phyloP scores from a whole-genome alignment of 345 rosid genomes.

The Erysimum cheiranthoides region DNA sequence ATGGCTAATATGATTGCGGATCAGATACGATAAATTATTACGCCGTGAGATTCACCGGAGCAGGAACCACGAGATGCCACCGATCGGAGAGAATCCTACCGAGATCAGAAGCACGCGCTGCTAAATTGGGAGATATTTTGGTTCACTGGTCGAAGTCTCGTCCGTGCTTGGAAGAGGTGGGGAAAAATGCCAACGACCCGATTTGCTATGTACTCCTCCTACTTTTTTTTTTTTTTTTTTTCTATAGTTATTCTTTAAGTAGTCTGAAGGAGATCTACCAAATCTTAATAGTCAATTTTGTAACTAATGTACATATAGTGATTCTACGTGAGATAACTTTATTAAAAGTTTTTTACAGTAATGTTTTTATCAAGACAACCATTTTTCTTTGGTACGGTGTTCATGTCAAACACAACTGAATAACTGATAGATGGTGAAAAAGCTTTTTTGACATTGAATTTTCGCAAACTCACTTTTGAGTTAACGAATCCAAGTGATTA shows the following conservation, averaged over 20 bases:
- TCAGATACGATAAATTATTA: conserved; percentile 1
- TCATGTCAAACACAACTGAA: no score
- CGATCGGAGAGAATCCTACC: conserved; percentile 30
- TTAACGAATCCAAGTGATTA: no score
- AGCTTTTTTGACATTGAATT: no score
- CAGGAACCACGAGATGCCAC: conserved; percentile 25
- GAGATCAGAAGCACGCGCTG: conserved; percentile 37
- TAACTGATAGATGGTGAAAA: no score
- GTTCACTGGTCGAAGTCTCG: conserved; percentile 44
- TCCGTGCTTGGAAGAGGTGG: conserved; percentile 40
- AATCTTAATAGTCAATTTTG: not conserved
- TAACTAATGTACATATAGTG: not conserved
- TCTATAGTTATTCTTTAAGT: not conserved
- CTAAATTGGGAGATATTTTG: conserved; percentile 35
- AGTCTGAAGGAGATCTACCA: not conserved
- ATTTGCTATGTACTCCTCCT: conserved; percentile 26
- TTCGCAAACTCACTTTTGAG: no score
- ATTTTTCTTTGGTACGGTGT: no score
- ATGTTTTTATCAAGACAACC: not conserved
- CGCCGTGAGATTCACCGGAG: conserved; percentile 42
- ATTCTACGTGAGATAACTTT: not conserved
- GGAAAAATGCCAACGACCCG: conserved; percentile 34
- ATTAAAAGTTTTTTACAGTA: no score
- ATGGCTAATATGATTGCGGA: conserved; percentile 46
- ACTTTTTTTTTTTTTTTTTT: conserved; percentile 8